phyloP scores from a whole-genome alignment of 176 grass and related monocot species.

The Luzula sylvatica region DNA sequence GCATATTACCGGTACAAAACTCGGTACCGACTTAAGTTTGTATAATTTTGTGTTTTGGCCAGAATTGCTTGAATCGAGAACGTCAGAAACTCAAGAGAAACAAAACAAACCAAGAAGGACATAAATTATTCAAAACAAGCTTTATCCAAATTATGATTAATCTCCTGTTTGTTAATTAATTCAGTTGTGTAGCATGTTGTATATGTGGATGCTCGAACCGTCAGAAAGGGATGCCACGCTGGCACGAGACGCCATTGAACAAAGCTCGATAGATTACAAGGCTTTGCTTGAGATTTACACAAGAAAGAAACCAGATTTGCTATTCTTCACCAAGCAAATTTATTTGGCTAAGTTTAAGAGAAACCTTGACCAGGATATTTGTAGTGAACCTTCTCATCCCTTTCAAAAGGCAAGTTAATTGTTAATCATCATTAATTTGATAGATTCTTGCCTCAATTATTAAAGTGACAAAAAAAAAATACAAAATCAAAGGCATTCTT shows the following conservation, averaged over 20 bases:
- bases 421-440: no score
- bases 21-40: neutral
- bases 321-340: slow-evolving; percentile 94
- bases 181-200: slow-evolving; percentile 28
- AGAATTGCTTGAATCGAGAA: neutral
- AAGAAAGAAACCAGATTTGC: slow-evolving; percentile 58
- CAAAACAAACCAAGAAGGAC: no score
- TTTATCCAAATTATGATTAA: neutral
- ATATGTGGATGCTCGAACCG: slow-evolving; percentile 78
- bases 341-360: slow-evolving; percentile 59
- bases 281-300: slow-evolving; percentile 77
- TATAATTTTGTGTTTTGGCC: neutral
- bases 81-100: no score
- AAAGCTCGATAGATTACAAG: slow-evolving; percentile 31
- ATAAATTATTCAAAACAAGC: no score
- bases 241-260: slow-evolving; percentile 39
- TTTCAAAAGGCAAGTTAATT: slow-evolving; percentile 63
- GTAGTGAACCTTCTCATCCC: slow-evolving; percentile 44
- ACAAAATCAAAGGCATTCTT: no score
- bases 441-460: no score
- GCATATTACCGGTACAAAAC: neutral
- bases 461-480: no score
- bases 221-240: slow-evolving; percentile 59
- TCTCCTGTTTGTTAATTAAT: no score
- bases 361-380: slow-evolving; percentile 76